Evolutionary conservation across 257 asterid genomes (phyloP).

Genomic region (Nicotiana tabacum): DNA sequence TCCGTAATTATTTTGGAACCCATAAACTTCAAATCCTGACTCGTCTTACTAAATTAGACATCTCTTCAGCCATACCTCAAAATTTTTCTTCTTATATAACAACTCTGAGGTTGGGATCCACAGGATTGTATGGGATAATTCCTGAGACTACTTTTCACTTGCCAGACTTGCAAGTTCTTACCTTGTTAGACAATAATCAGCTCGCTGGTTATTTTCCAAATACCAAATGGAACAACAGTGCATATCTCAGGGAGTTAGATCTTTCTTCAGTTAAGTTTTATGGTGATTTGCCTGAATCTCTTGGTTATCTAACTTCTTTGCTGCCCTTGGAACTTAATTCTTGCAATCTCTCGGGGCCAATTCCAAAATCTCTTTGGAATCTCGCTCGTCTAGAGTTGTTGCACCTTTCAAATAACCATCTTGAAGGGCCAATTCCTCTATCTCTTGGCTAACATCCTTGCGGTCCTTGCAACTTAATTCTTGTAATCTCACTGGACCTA

Average conservation of each 20-base stretch:
- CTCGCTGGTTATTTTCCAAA: slow-evolving; percentile 15
- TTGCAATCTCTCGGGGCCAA: background rate
- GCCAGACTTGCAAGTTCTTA: slow-evolving; percentile 5
- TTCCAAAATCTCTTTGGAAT: no score
- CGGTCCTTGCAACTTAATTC: no score
- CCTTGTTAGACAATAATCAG: background rate
- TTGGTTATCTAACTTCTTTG: background rate
- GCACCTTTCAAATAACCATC: no score
- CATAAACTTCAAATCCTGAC: no score
- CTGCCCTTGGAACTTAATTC: background rate
- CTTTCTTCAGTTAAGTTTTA: background rate
- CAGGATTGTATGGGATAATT: background rate
- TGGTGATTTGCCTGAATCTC: background rate
- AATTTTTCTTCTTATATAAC: slow-evolving; percentile 13
- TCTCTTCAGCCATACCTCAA: background rate
- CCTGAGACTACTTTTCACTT: background rate
- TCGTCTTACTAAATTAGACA: background rate
- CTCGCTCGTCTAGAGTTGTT: no score
- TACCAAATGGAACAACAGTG: background rate
- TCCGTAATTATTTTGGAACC: no score
- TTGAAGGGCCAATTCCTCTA: no score
- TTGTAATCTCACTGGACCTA: no score
- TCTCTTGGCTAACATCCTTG: no score
- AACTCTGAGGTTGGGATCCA: background rate
- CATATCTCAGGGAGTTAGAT: background rate